phyloP scores from a whole-genome alignment of 208 protist genomes.

The Crithidia fasciculata region DNA sequence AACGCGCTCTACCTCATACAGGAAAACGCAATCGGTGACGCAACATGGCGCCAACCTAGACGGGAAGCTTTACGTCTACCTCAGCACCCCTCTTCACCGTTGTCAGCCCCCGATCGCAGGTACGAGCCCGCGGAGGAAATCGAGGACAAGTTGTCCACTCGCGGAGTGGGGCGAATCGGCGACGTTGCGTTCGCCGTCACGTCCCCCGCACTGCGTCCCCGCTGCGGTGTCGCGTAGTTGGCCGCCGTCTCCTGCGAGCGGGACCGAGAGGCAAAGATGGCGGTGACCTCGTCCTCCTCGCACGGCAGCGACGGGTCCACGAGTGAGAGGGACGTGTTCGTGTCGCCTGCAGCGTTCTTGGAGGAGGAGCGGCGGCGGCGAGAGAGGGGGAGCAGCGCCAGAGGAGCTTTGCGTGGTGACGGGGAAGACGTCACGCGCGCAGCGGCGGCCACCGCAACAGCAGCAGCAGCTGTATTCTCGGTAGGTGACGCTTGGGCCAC shows the following conservation, averaged over 20 bases:
- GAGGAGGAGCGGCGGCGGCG: slow-evolving; percentile 1
- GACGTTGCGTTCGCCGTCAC: neutral
- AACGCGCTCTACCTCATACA: no score
- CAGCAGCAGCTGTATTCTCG: no score
- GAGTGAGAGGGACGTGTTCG: slow-evolving; percentile 2
- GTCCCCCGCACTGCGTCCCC: neutral
- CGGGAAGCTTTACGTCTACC: no score
- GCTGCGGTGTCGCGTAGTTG: neutral
- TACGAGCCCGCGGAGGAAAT: slow-evolving; percentile 26
- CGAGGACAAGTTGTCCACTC: slow-evolving; percentile 11
- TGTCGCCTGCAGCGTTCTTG: neutral
- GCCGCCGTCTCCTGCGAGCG: slow-evolving; percentile 6
- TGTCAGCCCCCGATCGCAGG: neutral
- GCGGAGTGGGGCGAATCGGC: no score
- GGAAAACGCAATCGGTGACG: no score
- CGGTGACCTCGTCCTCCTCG: neutral
- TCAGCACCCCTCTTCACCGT: no score
- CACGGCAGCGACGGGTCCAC: slow-evolving; percentile 15
- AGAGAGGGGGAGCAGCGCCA: neutral
- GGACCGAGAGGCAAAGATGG: slow-evolving; percentile 20
- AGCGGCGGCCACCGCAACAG: no score
- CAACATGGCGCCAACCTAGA: neutral
- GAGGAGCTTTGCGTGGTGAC: neutral
- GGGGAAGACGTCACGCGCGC: neutral
- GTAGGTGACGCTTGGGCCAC: no score